Conservation (phyloP, 371 early-diverging fungal species). For the Rhizopus arrhizus region DNA sequence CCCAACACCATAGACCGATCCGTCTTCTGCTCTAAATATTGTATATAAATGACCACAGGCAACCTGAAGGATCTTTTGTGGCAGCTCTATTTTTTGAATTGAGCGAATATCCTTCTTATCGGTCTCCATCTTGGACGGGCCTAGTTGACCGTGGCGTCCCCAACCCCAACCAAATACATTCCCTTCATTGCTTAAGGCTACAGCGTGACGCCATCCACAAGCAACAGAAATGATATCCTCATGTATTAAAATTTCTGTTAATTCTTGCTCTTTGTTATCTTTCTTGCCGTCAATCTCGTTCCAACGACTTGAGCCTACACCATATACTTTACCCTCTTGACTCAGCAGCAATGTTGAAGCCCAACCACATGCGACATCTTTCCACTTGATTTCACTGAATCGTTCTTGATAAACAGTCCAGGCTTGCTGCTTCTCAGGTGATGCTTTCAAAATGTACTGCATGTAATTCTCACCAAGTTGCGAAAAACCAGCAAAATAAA, state of each 20-base stretch:
- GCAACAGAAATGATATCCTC: conserved; percentile 43
- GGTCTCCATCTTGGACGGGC: conserved; percentile 23
- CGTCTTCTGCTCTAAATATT: conserved; percentile 43
- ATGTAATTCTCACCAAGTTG: conserved; percentile 21
- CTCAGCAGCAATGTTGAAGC: conserved; percentile 51
- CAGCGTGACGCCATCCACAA: conserved; percentile 68
- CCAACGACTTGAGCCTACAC: conserved; percentile 53
- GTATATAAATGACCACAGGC: conserved; percentile 65
- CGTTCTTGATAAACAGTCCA: conserved; percentile 19
- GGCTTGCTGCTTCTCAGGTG: conserved; percentile 6
- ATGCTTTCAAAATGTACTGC: neutral
- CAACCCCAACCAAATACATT: conserved; percentile 64
- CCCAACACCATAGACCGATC: conserved; percentile 60
- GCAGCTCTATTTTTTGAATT: conserved; percentile 17
- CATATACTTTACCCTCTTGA: conserved; percentile 41
- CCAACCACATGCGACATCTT: conserved; percentile 66
- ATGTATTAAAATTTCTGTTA: conserved; percentile 1
- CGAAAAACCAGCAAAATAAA: conserved; percentile 24
- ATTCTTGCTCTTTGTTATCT: conserved; percentile 4
- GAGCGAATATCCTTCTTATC: conserved; percentile 31
- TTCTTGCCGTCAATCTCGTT: conserved; percentile 46
- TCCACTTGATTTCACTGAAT: conserved; percentile 26
- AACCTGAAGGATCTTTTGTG: conserved; percentile 29
- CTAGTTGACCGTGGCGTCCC: conserved; percentile 65
- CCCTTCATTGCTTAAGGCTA: conserved; percentile 48